phyloP scores from a whole-genome alignment of 495 filamentous ascomycete genomes.

The Pseudomonodictys pantanalensis region DNA sequence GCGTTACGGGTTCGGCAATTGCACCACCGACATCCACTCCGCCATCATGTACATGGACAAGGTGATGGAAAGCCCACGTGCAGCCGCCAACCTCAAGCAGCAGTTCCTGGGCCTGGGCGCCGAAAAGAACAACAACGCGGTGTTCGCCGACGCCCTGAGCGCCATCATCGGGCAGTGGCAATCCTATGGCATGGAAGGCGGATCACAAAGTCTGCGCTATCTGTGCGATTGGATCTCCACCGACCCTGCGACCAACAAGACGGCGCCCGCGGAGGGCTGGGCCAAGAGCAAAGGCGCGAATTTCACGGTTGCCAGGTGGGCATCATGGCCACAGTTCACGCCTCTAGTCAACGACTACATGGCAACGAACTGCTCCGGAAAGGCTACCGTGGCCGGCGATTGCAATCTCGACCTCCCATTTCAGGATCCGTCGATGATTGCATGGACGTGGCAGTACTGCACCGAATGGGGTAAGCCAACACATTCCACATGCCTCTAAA shows the following conservation, averaged over 20 bases:
- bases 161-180: constrained; percentile 49
- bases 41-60: constrained; percentile 53
- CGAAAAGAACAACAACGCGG: constrained; percentile 50
- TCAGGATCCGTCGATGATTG: constrained; percentile 42
- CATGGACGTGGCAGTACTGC: constrained; percentile 63
- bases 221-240: constrained; percentile 52
- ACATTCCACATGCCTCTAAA: neutral
- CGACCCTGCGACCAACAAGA: constrained; percentile 32
- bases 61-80: constrained; percentile 38
- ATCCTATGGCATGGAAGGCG: constrained; percentile 49
- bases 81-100: constrained; percentile 47
- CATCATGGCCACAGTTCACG: constrained; percentile 47
- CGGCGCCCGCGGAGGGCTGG: constrained; percentile 42
- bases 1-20: constrained; percentile 51
- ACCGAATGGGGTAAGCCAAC: constrained; percentile 53
- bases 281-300: constrained; percentile 44
- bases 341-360: constrained; percentile 44
- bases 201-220: constrained; percentile 39
- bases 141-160: constrained; percentile 48
- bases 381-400: constrained; percentile 2
- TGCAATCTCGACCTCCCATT: constrained; percentile 46
- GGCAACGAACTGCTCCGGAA: constrained; percentile 44
- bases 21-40: constrained; percentile 53
- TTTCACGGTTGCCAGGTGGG: constrained; percentile 48
- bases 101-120: constrained; percentile 51